phyloP scores from a whole-genome alignment of 2,329 filamentous ascomycete genomes.

The Nemania sp. region DNA sequence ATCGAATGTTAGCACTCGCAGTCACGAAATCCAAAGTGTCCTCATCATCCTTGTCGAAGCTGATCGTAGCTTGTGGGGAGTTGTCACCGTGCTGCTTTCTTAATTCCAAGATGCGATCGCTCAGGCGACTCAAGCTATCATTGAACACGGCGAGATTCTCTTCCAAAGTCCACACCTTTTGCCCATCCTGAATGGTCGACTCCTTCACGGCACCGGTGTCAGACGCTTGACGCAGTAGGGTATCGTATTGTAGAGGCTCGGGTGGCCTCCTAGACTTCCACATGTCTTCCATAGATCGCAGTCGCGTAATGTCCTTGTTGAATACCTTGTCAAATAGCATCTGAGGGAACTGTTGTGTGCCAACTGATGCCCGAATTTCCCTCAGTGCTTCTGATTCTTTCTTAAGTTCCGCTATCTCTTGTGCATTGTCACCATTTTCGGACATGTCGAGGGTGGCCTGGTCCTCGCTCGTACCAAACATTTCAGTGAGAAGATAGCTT shows the following conservation, averaged over 20 bases:
- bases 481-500: constrained; percentile 91
- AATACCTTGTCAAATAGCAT: constrained; percentile 95
- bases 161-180: constrained; percentile 76
- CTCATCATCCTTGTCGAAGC: constrained; percentile 95
- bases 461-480: constrained; percentile 91
- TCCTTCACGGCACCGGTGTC: constrained; percentile 55
- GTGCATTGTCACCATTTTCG: constrained; percentile 77
- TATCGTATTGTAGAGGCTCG: constrained; percentile 70
- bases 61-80: constrained; percentile 66
- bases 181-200: constrained; percentile 65
- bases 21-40: constrained; percentile 95
- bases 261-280: constrained; percentile 85
- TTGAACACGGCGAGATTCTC: constrained; percentile 88
- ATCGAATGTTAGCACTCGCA: constrained; percentile 86
- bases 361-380: constrained; percentile 79
- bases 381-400: constrained; percentile 83
- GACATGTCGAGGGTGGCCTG: constrained; percentile 79
- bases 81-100: constrained; percentile 52
- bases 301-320: constrained; percentile 76
- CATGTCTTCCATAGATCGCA: constrained; percentile 91
- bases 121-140: constrained; percentile 78
- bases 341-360: constrained; percentile 73
- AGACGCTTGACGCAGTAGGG: constrained; percentile 56
- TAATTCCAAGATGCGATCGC: constrained; percentile 69
- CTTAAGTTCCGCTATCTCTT: constrained; percentile 85